Evolutionary conservation across 345 rosid genomes (phyloP), one percentile per base, ranked within the genome.

Genomic region (Gossypium longicalyx): DNA sequence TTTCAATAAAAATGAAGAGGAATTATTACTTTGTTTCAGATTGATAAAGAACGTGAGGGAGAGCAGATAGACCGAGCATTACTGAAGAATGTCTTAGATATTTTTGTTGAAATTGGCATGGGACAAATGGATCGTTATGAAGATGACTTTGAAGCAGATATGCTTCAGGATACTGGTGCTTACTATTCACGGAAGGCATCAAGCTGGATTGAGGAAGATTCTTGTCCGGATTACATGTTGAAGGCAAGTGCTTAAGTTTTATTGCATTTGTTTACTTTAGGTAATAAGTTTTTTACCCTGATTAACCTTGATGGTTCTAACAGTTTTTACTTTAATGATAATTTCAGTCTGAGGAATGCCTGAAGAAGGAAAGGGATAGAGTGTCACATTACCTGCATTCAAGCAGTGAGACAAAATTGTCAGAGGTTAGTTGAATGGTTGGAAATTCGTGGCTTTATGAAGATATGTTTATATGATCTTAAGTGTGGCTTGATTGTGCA

Each of bases 171-270:
- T 76, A 81, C 90, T 25, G 86, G 91, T 66, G 81, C 88, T 48
- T 95, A 89, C 82, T 95, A 94, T 85, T 91, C 92, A 79, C 88
- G 91, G 12, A 95, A 93, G 74, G 99, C 98, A 57, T 84, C 97
- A 72, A 86, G 72, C 78, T 94, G 98, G 98, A 92, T 92, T 71
- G 71, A 76, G 53, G 90, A 85, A 60, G 92, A 90, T 82, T 89
- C 97, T 58, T 90, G 96, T 80, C 94, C 93, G 51, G 90, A 84
- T 62, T 95, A 94, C 81, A 83, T 93, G 97, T 67, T 88, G 74
- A 93, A 93, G 93, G 98, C 72, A 80, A 74, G 59, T 29, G 47
- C 59, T 69, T 22, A 23, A 48, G 12, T 49, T 6, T 27, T 29
- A 7, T 10, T 51, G 72, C 81, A 70, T 56, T 69, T 6, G 15